Conservation (phyloP, 108 stramenopile species). For the Skeletonema potamos region DNA sequence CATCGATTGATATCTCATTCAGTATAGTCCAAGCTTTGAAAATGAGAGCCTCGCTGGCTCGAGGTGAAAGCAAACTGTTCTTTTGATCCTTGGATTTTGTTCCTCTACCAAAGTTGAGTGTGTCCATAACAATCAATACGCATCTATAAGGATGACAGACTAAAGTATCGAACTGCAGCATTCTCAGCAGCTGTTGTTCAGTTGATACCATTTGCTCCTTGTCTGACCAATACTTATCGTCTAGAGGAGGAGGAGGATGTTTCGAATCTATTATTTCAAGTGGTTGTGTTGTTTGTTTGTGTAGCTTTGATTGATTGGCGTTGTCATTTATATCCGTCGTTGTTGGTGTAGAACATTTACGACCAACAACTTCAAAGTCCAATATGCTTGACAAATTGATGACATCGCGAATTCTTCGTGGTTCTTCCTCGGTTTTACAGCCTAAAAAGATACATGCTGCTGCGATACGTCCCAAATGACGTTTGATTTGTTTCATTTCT, state of each 20-base stretch:
- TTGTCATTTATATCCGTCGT: not conserved
- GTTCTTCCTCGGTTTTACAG: conserved; percentile 78
- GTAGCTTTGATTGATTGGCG: not conserved
- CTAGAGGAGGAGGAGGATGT: conserved; percentile 42
- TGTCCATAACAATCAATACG: conserved; percentile 48
- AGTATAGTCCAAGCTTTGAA: conserved; percentile 38
- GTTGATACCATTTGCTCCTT: conserved; percentile 67
- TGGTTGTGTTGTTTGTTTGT: not conserved
- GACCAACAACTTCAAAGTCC: conserved; percentile 7
- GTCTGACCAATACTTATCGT: conserved; percentile 71
- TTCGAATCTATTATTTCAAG: conserved; percentile 20
- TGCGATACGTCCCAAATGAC: conserved; percentile 49
- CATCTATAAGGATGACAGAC: conserved; percentile 80
- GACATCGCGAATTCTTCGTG: conserved; percentile 76
- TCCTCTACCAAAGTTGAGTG: conserved; percentile 31
- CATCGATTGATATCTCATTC: conserved; percentile 62
- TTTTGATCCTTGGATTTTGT: not conserved
- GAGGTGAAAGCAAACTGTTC: conserved; percentile 9
- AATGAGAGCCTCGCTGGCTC: conserved; percentile 29
- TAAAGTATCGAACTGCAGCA: conserved; percentile 72
- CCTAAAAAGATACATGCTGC: conserved; percentile 72
- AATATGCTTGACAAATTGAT: conserved; percentile 67
- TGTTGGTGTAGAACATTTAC: not conserved
- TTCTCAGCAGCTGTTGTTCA: conserved; percentile 71
- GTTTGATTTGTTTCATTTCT: conserved; percentile 34